A percentile compares a stretch with the other conserved stretches of the same genome.
These are phyloP conservation scores for Marasmius fiardii DNA, from an alignment of 1,284 basidiomycete species.

Conservation along the genomic window DNA sequence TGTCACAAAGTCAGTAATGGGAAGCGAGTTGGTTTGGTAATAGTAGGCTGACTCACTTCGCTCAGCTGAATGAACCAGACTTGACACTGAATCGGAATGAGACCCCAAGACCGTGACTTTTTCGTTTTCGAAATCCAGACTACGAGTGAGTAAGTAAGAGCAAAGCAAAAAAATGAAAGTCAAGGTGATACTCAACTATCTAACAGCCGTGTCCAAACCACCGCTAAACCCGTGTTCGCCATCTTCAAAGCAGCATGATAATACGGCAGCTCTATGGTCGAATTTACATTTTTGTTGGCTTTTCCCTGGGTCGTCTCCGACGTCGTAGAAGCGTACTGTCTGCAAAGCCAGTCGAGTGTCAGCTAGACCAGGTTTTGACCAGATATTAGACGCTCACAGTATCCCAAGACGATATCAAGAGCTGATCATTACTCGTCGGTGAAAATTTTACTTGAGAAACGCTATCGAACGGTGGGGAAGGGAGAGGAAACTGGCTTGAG, in stretches of 20 bases:
- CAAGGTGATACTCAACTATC: conserved; percentile 57
- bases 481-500: conserved; percentile 29
- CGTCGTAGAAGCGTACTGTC: conserved; percentile 76
- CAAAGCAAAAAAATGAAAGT: not conserved
- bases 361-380: conserved; percentile 1
- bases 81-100: conserved; percentile 64
- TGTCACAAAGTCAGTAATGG: conserved; percentile 10
- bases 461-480: conserved; percentile 80
- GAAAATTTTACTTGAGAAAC: conserved; percentile 81
- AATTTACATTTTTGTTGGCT: conserved; percentile 72
- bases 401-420: conserved; percentile 88
- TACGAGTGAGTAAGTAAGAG: conserved; percentile 20
- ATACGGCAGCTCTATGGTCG: conserved; percentile 74
- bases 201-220: conserved; percentile 71
- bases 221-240: conserved; percentile 67
- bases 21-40: not conserved
- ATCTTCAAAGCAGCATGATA: conserved; percentile 65
- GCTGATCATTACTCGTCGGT: conserved; percentile 70
- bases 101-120: conserved; percentile 61
- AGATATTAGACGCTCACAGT: conserved; percentile 59
- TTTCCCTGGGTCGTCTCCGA: conserved; percentile 38
- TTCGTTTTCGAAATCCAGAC: conserved; percentile 63
- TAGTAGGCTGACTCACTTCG: conserved; percentile 38
- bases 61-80: conserved; percentile 53
- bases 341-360: conserved; percentile 23